Evolutionary conservation across 768 basidiomycete genomes (phyloP).

Genomic region (Trametes cinnabarina): DNA sequence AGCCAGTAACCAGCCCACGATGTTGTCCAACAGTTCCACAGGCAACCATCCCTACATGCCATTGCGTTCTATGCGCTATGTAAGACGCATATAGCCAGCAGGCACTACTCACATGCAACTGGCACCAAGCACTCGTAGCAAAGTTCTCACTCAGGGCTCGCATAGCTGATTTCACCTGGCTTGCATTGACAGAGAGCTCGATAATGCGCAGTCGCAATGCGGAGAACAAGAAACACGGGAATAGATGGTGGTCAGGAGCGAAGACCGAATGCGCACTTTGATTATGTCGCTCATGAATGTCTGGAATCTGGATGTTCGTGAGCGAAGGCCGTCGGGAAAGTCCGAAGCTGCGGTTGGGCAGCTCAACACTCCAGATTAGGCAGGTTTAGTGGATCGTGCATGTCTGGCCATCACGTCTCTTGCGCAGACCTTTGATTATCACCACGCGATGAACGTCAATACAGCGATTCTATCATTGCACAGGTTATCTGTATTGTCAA

Average conservation of each 20-base stretch:
- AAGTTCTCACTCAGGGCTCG: no score
- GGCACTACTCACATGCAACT: background rate
- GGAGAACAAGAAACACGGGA: no score
- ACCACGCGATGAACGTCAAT: no score
- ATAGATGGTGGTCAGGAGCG: background rate
- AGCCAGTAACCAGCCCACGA: conserved; percentile 22
- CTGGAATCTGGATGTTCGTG: background rate
- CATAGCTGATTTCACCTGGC: no score
- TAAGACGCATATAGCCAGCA: background rate
- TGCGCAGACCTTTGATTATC: no score
- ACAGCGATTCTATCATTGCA: no score
- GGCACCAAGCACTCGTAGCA: background rate
- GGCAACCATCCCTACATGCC: conserved; percentile 1
- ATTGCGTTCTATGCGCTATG: background rate
- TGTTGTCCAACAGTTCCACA: conserved; percentile 28
- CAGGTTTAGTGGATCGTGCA: background rate
- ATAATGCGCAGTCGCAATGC: no score
- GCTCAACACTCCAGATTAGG: background rate
- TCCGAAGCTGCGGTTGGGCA: background rate
- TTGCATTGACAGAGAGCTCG: no score
- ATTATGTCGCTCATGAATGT: background rate
- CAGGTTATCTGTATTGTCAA: no score
- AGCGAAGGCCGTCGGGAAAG: background rate
- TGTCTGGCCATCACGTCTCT: no score
- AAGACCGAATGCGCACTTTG: background rate